Percentiles rank a stretch among this genome's conserved stretches.
Conservation (phyloP, 2,329 filamentous ascomycete genomes). For the Penicillium capsulatum region DNA sequence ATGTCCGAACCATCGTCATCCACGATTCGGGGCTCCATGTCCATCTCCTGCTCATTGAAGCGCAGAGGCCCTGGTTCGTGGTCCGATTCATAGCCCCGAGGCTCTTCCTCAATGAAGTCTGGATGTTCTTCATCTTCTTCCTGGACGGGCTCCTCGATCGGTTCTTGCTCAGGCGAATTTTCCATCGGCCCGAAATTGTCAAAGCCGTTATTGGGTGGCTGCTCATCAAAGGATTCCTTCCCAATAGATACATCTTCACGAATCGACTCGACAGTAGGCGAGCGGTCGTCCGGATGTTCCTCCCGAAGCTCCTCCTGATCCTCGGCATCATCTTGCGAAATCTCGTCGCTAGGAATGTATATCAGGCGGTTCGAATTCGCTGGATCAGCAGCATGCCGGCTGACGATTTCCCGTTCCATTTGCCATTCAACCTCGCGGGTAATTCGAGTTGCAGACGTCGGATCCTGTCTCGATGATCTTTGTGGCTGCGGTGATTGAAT, state of each 20-base stretch:
- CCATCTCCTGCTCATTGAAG: conserved; percentile 4
- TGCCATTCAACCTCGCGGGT: conserved; percentile 43
- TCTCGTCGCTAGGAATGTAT: conserved; percentile 42
- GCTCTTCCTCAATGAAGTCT: neutral
- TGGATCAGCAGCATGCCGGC: conserved; percentile 42
- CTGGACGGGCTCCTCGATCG: conserved; percentile 2
- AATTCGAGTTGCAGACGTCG: neutral
- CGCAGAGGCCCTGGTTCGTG: conserved; percentile 4
- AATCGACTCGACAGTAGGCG: too few species aligned
- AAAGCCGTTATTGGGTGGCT: neutral
- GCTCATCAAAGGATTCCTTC: conserved; percentile 1
- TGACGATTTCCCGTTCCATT: conserved; percentile 43
- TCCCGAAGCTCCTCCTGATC: conserved; percentile 6
- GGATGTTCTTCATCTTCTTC: conserved; percentile 2
- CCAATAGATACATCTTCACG: conserved; percentile 1
- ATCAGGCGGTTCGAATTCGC: conserved; percentile 41
- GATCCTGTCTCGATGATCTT: neutral
- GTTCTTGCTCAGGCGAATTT: conserved; percentile 1
- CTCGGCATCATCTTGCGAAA: conserved; percentile 11
- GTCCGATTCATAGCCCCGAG: neutral
- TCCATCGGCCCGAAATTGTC: conserved; percentile 1
- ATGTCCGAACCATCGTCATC: conserved; percentile 35
- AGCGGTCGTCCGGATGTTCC: neutral
- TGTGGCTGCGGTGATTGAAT: conserved; percentile 1
- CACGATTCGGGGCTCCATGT: conserved; percentile 14